phyloP scores from a whole-genome alignment of 495 filamentous ascomycete species.

The Aspergillus olivimuriae region DNA sequence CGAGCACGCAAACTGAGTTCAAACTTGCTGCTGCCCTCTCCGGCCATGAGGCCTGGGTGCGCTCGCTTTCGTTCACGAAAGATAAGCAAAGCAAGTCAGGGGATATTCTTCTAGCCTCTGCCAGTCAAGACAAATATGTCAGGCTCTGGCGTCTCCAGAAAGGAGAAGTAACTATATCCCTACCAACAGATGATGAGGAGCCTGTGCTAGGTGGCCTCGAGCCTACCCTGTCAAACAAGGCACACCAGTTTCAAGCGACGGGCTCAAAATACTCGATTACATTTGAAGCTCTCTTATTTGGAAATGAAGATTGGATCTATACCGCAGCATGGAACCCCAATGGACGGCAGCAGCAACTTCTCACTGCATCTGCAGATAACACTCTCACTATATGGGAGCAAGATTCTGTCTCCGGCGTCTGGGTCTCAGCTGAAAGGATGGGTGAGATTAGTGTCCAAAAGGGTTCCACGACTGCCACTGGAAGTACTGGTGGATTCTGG shows the following conservation, averaged over 20 bases:
- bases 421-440: constrained; percentile 76
- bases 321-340: constrained; percentile 67
- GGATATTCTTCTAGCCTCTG: constrained; percentile 82
- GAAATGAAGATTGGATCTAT: constrained; percentile 98
- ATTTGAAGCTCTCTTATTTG: constrained; percentile 90
- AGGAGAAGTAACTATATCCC: constrained; percentile 41
- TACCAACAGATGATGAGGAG: constrained; percentile 35
- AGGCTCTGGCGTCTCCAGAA: constrained; percentile 83
- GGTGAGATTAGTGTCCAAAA: constrained; percentile 92
- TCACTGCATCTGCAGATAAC: constrained; percentile 92
- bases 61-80: constrained; percentile 68
- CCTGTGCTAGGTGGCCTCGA: constrained; percentile 56
- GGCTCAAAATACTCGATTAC: constrained; percentile 67
- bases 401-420: constrained; percentile 77
- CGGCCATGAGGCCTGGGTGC: constrained; percentile 94
- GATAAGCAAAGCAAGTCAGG: constrained; percentile 49
- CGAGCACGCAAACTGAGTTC: constrained; percentile 42
- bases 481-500: constrained; percentile 94
- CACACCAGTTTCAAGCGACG: constrained; percentile 59
- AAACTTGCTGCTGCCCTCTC: constrained; percentile 69
- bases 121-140: constrained; percentile 96
- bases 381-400: constrained; percentile 89
- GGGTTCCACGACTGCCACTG: constrained; percentile 90
- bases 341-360: constrained; percentile 56
- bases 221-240: constrained; percentile 73